Base-by-base conservation (phyloP, 768 basidiomycete genomes). In the Gautieria morchelliformis region DNA sequence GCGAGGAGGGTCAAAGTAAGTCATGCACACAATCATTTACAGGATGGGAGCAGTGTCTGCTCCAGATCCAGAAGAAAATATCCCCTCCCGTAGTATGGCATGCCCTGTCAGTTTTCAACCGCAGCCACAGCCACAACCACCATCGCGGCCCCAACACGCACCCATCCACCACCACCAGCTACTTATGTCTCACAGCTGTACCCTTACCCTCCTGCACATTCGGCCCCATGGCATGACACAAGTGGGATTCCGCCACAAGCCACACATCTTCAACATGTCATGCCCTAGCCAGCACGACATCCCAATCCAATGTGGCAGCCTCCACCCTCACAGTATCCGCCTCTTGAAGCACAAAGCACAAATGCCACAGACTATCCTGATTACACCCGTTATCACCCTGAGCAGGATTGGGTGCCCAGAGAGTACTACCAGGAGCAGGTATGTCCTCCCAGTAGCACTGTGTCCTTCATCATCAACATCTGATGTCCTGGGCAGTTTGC, bases 241-340 rank as follows among this genome's bases (percentile, higher is more conserved):
- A 76, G 73, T 44, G 77, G 75, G 22, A 83, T 88, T 41, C 77
- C 81, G 0, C 84, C 85, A 7, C 78, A 83, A 53, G 85, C 86
- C 62, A 79, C 83, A 0, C 85, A 79, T 54, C 72, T 82, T 17
- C 58, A 53, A 44, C 58, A 59, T 44, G 50, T 53, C 51, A 59
- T 53, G 14, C 51, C 52, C 8, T 50, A 37, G 6, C 19, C 49
- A 19, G 30, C 52, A n/a, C 56, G 56, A 15, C 73, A 74, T 4
- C 70, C 79, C 30, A 74, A 74, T 5, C 70, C 79, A 27, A 74
- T 42, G 22, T 51, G 40, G 49, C 67, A 81, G 5, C 73, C 74
- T 57, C 73, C 75, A 14, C 71, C 75, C 5, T 72, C 74, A 0
- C 55, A 35, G 15, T 54, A 46, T 52, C 59, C 56, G 61, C 60